A percentile compares a stretch with the other conserved stretches of the same genome.
phyloP scores from a whole-genome alignment of 179 eudicot species.

The Carnegiea gigantea region DNA sequence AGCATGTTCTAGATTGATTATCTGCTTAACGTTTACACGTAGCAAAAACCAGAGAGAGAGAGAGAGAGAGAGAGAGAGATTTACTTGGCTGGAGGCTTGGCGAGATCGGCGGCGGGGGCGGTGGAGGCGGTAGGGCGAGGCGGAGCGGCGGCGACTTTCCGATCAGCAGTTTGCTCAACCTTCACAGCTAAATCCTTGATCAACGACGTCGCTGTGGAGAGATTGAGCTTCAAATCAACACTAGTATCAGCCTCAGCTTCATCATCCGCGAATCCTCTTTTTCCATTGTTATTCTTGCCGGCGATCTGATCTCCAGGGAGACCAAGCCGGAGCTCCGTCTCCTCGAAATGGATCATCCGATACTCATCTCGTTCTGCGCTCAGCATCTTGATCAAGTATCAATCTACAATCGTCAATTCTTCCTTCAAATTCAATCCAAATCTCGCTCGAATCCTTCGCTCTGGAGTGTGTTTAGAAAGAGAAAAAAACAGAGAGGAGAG shows the following conservation, averaged over 20 bases:
- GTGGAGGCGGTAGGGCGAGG: background rate
- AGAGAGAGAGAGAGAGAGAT: background rate
- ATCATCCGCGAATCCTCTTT: conserved; percentile 65
- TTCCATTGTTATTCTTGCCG: conserved; percentile 17
- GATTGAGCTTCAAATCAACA: conserved; percentile 68
- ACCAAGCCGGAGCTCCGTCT: conserved; percentile 84
- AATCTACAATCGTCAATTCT: background rate
- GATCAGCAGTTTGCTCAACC: conserved; percentile 28
- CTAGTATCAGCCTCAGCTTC: conserved; percentile 13
- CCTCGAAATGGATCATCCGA: conserved; percentile 39
- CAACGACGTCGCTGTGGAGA: conserved; percentile 19
- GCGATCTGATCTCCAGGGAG: conserved; percentile 42
- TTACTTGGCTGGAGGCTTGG: conserved; percentile 84
- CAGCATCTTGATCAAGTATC: background rate
- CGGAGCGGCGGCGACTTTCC: conserved; percentile 12
- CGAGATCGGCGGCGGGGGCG: conserved; percentile 36
- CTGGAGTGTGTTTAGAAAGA: background rate
- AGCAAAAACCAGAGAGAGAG: background rate
- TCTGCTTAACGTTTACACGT: background rate
- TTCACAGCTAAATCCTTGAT: conserved; percentile 17
- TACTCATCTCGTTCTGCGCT: conserved; percentile 22
- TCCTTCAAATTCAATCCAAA: background rate
- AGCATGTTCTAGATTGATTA: background rate
- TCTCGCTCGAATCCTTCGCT: background rate
- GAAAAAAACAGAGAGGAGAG: background rate